phyloP scores from a whole-genome alignment of 306 rosid genomes.

The Glycine soja region DNA sequence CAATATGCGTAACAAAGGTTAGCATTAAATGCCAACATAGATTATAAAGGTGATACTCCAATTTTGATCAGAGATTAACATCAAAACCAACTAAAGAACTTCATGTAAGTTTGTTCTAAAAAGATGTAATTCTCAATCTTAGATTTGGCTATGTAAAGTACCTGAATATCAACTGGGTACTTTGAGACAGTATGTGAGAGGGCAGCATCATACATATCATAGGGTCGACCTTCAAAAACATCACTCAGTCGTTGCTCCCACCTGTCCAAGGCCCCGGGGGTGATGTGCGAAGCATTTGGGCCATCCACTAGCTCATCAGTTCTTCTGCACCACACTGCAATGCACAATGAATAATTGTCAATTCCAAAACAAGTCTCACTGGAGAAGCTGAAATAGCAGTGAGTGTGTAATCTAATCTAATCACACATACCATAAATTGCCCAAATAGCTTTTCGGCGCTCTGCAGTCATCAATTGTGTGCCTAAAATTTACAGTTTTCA shows the following conservation, averaged over 20 bases:
- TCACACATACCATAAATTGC: conserved; percentile 79
- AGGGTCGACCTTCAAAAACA: conserved; percentile 87
- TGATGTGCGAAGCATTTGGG: conserved; percentile 90
- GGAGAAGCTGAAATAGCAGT: neutral
- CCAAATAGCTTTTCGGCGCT: conserved; percentile 88
- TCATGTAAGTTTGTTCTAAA: neutral
- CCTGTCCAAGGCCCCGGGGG: conserved; percentile 88
- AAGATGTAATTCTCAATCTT: neutral
- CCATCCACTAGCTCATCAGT: conserved; percentile 97
- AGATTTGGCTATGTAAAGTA: conserved; percentile 16
- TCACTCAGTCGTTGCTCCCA: conserved; percentile 82
- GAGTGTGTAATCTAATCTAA: neutral
- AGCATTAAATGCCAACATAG: neutral
- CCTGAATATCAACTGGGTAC: conserved; percentile 93
- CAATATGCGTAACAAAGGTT: neutral
- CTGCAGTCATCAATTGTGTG: conserved; percentile 89
- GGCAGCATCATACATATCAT: conserved; percentile 96
- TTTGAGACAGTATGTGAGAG: conserved; percentile 78
- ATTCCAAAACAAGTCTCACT: neutral
- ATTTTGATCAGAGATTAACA: neutral
- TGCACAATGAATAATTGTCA: conserved; percentile 14
- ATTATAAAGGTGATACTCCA: neutral
- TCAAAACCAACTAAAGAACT: neutral
- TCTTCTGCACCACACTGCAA: conserved; percentile 97
- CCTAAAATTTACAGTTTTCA: conserved; percentile 57